Evolutionary conservation across 1,284 basidiomycete species (phyloP).

Genomic region (Malassezia equina): DNA sequence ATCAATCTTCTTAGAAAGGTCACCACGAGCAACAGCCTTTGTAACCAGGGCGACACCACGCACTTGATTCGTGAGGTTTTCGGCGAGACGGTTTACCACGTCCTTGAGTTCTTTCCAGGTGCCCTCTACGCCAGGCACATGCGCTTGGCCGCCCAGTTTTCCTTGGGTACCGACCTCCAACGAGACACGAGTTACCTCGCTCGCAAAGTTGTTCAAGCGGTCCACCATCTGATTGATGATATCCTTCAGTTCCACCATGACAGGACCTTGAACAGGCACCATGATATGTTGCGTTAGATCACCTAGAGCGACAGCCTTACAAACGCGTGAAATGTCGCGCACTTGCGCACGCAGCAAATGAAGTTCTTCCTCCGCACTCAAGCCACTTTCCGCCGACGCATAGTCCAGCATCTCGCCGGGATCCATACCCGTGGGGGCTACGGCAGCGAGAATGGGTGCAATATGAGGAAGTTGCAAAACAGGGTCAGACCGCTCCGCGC

Average conservation of each 20-base stretch:
- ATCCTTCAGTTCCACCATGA: slow-evolving; percentile 95
- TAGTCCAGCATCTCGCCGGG: slow-evolving; percentile 44
- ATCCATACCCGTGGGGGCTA: slow-evolving; percentile 16
- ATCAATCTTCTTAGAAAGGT: slow-evolving; percentile 88
- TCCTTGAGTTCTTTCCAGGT: slow-evolving; percentile 49
- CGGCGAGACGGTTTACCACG: slow-evolving; percentile 48
- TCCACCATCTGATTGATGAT: slow-evolving; percentile 90
- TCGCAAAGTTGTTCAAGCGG: slow-evolving; percentile 79
- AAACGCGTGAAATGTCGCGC: slow-evolving; percentile 80
- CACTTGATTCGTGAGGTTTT: slow-evolving; percentile 73
- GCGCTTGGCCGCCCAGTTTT: slow-evolving; percentile 48
- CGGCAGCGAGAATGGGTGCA: slow-evolving; percentile 8
- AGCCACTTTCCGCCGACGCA: slow-evolving; percentile 44
- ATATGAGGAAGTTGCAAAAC: slow-evolving; percentile 4
- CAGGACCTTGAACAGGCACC: slow-evolving; percentile 85
- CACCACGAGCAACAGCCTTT: slow-evolving; percentile 92
- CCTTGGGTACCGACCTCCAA: slow-evolving; percentile 60
- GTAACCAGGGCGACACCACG: slow-evolving; percentile 89
- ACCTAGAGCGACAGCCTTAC: slow-evolving; percentile 86
- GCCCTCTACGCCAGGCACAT: slow-evolving; percentile 48
- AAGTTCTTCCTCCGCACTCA: slow-evolving; percentile 63
- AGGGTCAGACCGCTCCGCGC: background rate
- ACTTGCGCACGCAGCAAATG: slow-evolving; percentile 75
- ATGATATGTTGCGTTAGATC: slow-evolving; percentile 93
- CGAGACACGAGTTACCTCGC: slow-evolving; percentile 84